Evolutionary conservation across 176 grass and related monocot genomes (phyloP), one percentile per base, ranked within the genome.

Genomic region (Carex scoparia): DNA sequence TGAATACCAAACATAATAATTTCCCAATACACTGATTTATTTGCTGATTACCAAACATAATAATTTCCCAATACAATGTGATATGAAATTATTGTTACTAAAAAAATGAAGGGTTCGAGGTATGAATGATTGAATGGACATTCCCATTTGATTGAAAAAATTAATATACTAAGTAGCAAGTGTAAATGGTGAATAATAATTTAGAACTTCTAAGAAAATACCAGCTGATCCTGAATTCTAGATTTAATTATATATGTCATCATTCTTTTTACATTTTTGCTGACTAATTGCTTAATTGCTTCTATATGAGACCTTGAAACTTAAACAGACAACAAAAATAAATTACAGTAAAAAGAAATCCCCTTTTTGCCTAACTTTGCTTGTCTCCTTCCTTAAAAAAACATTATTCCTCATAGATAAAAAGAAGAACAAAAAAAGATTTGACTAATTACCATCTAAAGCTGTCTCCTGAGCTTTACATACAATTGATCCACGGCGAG

Each of bases 381-480:
- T 10, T 49, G 9, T 10, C 48, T 49, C 16, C 58, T 60, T 60
- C 58, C 58, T n/a, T 15, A 7, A n/a, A n/a, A 5, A 60, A 6
- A 60, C 4, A 15, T 60, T 60, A 5, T 7, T 18, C 1, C 5
- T 60, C 63, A 30, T 12, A 65, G 10, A 11, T 32, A 12, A 32
- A 65, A 65, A 31, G 27, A 65, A 32, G 62, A 10, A 28, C 23
- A 32, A 65, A 33, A 32, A 32, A 62, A 62, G 6, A 62, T 7
- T 62, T 62, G n/a, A 66, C 31, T 13, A 60, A 66, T 66, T 44
- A 71, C 71, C 71, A 30, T 75, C 71, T 28, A 75, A 23, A 54
- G 71, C 48, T 14, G 71, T 28, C 23, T 75, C 71, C 48, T 75
- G 71, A 75, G 71, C 71, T 53, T 53, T 51, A 75, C 71, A 75